These are phyloP conservation scores for Penicillium psychrosexuale DNA, from an alignment of 2,329 filamentous ascomycete genomes.

Conservation along the genomic window DNA sequence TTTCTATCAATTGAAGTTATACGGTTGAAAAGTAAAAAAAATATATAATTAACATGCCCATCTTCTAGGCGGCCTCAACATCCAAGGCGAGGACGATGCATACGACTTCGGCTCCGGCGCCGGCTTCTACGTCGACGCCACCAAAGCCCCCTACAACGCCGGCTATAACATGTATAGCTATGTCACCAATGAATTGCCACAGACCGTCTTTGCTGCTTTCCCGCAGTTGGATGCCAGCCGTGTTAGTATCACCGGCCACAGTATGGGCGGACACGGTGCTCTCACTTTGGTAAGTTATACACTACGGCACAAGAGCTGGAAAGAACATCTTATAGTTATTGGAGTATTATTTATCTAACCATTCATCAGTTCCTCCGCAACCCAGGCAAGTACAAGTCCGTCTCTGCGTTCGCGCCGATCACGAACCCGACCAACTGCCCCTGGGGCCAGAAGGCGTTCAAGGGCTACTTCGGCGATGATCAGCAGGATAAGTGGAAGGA, in stretches of 20 bases:
- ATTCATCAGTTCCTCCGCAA: constrained; percentile 71
- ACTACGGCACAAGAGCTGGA: background rate
- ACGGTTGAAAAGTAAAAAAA: background rate
- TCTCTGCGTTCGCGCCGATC: constrained; percentile 88
- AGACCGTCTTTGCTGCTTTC: constrained; percentile 69
- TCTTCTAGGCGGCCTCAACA: constrained; percentile 64
- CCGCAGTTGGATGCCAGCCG: constrained; percentile 65
- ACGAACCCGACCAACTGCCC: constrained; percentile 79
- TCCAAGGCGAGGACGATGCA: constrained; percentile 78
- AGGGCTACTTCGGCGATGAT: constrained; percentile 80
- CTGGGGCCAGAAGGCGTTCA: constrained; percentile 95
- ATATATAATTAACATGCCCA: background rate
- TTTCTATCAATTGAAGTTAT: background rate
- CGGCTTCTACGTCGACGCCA: constrained; percentile 92
- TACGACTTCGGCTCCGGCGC: constrained; percentile 93
- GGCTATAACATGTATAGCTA: constrained; percentile 96
- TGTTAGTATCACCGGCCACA: constrained; percentile 87
- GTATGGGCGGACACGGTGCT: constrained; percentile 96
- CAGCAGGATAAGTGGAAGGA: constrained; percentile 71
- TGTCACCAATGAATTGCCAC: constrained; percentile 82
- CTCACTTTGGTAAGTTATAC: constrained; percentile 63
- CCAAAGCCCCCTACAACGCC: constrained; percentile 65
- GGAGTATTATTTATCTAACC: background rate
- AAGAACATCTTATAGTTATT: constrained; percentile 4
- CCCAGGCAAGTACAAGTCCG: constrained; percentile 82